Base-by-base conservation (phyloP, 1,284 basidiomycete genomes). In the Inonotus obliquus region DNA sequence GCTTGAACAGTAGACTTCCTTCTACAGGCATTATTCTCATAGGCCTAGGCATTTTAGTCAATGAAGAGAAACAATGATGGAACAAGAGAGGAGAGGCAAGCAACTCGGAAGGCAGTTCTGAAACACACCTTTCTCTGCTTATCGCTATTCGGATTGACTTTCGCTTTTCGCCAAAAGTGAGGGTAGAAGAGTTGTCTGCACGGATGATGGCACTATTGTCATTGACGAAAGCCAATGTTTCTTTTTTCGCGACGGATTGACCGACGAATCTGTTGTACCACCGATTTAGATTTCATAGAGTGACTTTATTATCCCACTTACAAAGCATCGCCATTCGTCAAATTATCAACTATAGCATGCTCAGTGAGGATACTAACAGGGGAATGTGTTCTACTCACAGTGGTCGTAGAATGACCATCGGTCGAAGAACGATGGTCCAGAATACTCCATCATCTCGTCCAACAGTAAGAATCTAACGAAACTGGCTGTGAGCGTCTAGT, bases 261-360 rank as follows among this genome's bases (percentile, higher is more conserved):
- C 81, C 81, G 54, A 87, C 78, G 68, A 83, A 89, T 62, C 84
- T 86, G 63, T 41, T n/a, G 32, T 49, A 11, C 45, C 9, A 35
- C n/a, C 29, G 7, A 49, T 44, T 29, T 23, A 6, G 4, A 53
- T 41, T 10, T 23, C 0, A 29, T 23, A 1, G 19, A 23, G 57
- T 13, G 23, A 35, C 48, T 17, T 29, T 10, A n/a, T 29, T n/a
- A 54, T 48, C 44, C 14, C 56, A 69, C 75, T 59, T 67, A 84
- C 82, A 76, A 76, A 17, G 76, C 81, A 70, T 92, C 84, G 56
- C 90, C 89, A 66, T 87, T 87, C 39, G 86, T 89, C 5, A 86
- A 73, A 67, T 89, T 84, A 70, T 90, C 87, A 61, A 74, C 86
- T 88, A 65, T n/a, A 4, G 27, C 44, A 25, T 54, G 58, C 4